These are phyloP conservation scores for Boletellus sp. DNA, from an alignment of 768 basidiomycete species.

Conservation along the genomic window DNA sequence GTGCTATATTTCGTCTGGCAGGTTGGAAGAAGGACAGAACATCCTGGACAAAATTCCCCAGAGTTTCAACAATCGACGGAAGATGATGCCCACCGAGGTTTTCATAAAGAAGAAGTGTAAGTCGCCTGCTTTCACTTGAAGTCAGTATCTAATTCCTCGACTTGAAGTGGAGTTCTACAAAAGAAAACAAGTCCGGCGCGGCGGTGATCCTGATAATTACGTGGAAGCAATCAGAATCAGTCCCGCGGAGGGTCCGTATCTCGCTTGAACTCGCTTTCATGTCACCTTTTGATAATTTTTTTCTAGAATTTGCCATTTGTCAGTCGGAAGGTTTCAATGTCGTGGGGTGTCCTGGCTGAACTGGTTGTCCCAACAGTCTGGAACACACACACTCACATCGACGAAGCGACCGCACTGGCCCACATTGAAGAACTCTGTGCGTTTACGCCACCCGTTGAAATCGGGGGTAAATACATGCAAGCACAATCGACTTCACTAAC, in stretches of 20 bases:
- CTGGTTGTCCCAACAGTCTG: constrained; percentile 49
- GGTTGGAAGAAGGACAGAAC: constrained; percentile 55
- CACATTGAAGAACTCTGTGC: constrained; percentile 55
- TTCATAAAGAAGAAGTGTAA: constrained; percentile 74
- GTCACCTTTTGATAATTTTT: constrained; percentile 1
- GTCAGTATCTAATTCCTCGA: background rate
- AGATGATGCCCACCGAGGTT: constrained; percentile 69
- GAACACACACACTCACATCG: constrained; percentile 70
- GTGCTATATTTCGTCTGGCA: constrained; percentile 57
- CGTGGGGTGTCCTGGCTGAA: background rate
- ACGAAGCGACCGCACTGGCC: constrained; percentile 46
- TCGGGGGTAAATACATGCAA: constrained; percentile 30
- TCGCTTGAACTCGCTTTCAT: background rate
- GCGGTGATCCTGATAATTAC: constrained; percentile 50
- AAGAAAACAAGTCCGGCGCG: constrained; percentile 56
- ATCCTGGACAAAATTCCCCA: constrained; percentile 61
- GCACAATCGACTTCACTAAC: background rate
- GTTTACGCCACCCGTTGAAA: constrained; percentile 44
- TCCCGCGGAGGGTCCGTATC: constrained; percentile 59
- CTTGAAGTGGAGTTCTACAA: constrained; percentile 68
- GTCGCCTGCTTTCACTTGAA: constrained; percentile 21
- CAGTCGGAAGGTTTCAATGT: constrained; percentile 24
- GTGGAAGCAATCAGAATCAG: constrained; percentile 59
- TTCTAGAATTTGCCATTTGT: constrained; percentile 69
- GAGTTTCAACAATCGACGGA: constrained; percentile 58